These are phyloP conservation scores for Leishmania guyanensis DNA, from an alignment of 208 protist genomes.

Conservation along the genomic window DNA sequence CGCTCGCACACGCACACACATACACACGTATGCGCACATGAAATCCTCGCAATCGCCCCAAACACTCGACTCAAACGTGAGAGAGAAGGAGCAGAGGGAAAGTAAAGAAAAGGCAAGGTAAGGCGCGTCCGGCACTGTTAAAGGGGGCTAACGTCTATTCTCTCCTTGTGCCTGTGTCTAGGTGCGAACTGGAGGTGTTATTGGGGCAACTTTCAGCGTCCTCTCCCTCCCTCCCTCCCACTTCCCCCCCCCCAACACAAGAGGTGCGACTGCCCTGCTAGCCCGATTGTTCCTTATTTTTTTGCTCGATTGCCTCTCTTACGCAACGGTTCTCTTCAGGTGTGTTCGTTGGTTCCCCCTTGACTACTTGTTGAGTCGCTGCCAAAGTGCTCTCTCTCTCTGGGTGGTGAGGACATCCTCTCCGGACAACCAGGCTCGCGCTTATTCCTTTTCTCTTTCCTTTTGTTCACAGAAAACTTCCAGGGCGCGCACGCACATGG, in stretches of 20 bases:
- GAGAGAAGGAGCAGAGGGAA: neutral
- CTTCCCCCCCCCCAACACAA: slow-evolving; percentile 6
- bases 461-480: neutral
- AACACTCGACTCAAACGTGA: neutral
- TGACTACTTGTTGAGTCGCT: neutral
- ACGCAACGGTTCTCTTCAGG: neutral
- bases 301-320: slow-evolving; percentile 2
- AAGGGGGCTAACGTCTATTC: neutral
- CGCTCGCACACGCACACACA: neutral
- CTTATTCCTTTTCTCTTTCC: neutral
- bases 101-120: neutral
- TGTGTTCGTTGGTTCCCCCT: neutral
- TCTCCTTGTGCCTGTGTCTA: neutral
- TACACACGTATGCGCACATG: neutral
- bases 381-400: neutral
- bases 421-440: neutral
- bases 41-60: neutral
- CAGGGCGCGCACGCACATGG: neutral
- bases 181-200: neutral
- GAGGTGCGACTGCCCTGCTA: neutral
- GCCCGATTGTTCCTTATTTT: slow-evolving; percentile 17
- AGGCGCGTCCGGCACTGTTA: neutral
- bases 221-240: neutral
- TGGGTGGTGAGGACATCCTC: neutral
- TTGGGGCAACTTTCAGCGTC: neutral